A percentile compares a stretch with the other conserved stretches of the same genome.
Conservation (phyloP, 2,329 filamentous ascomycete species). For the Penicillium fuscoglaucum region DNA sequence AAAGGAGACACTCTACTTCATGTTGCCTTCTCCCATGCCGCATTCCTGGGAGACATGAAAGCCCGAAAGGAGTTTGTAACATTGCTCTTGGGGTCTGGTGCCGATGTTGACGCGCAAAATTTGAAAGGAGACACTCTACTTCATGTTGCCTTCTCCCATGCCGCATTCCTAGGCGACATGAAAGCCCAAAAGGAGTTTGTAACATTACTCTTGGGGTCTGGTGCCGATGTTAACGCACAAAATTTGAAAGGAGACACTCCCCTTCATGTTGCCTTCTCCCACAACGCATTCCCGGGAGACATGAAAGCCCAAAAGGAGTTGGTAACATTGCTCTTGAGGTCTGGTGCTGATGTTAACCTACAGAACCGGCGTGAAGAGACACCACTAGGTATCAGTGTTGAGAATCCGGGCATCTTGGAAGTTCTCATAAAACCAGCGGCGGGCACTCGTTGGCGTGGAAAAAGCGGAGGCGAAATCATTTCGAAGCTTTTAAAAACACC, state of each 20-base stretch:
- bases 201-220: not conserved
- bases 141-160: not conserved
- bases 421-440: not conserved
- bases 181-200: not conserved
- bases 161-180: not conserved
- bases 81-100: not conserved
- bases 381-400: not conserved
- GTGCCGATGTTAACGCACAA: not conserved
- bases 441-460: not conserved
- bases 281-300: not conserved
- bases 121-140: not conserved
- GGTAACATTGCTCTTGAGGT: not conserved
- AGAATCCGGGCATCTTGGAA: not conserved
- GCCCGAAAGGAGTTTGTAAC: not conserved
- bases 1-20: not conserved
- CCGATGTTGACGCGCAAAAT: not conserved
- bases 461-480: not conserved
- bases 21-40: fast-evolving
- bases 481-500: not conserved
- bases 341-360: not conserved
- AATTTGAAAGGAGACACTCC: not conserved
- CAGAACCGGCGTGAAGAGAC: not conserved
- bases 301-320: not conserved
- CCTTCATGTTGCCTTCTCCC: not conserved
- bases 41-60: not conserved